Base-by-base conservation (phyloP, 1,284 basidiomycete genomes). In the Cronartium quercuum region DNA sequence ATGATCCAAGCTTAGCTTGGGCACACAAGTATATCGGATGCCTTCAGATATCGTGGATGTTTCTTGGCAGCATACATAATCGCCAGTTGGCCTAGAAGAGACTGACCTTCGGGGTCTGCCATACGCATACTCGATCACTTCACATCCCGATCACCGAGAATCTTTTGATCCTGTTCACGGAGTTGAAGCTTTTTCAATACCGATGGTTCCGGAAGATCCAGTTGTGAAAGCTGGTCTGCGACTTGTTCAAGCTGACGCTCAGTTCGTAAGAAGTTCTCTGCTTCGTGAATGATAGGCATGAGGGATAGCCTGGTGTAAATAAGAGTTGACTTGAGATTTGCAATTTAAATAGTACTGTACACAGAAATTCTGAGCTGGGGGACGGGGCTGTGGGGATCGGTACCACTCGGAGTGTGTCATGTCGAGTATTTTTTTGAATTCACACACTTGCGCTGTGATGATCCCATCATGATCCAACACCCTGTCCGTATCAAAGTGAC, bases 81-180 rank as follows among this genome's bases (percentile, higher is more conserved):
- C n/a, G 12, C 12, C n/a, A n/a, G 44, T 51, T 12, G 42, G 41
- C 24, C 5, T 41, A 51, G 44, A 63, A 69, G 60, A 29, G 12
- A 66, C 38, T 15, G 34, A 73, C 69, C 69, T 47, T 73, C 69
- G 29, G 69, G 69, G 35, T 73, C 69, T n/a, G 62, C 62, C 69
- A 73, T 73, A 3, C 57, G n/a, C 69, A 73, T 73, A 29, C 29
- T 65, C 37, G 69, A 73, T 37, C 64, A 51, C 35, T 65, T 73
- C 24, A 58, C 69, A 73, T 73, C 69, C 35, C 69, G n/a, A 1
- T 73, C 69, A 38, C 69, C 69, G 42, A 73, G 64, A 24, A 57
- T 47, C 47, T 73, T 64, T 37, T 44, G 69, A 42, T 73, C 69
- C 21, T 65, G 60, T 58, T 73, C 69, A n/a, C 35, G 41, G 29